phyloP scores from a whole-genome alignment of 495 filamentous ascomycete species.

The Annulohypoxylon bovei region DNA sequence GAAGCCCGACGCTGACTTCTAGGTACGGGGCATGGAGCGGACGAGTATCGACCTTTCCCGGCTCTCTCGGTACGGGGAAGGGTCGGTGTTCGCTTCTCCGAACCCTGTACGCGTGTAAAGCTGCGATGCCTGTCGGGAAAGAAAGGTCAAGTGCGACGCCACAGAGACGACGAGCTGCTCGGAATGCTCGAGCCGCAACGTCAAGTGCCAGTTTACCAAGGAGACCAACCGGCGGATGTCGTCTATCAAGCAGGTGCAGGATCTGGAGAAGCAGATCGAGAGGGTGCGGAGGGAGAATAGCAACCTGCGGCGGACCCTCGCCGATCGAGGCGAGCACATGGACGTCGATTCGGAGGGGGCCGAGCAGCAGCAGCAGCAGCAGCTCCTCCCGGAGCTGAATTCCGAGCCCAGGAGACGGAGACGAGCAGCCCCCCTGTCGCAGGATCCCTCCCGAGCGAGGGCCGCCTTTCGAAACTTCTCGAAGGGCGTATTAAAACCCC shows the following conservation, averaged over 20 bases:
- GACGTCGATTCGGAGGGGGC: conserved; percentile 69
- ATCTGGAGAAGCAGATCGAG: conserved; percentile 90
- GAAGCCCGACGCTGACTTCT: conserved; percentile 35
- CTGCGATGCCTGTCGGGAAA: conserved; percentile 95
- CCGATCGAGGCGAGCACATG: conserved; percentile 62
- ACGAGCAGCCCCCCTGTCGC: conserved; percentile 62
- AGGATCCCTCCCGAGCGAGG: conserved; percentile 76
- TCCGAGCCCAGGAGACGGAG: conserved; percentile 70
- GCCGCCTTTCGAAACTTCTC: conserved; percentile 78
- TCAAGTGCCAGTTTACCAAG: conserved; percentile 98
- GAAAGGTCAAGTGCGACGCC: conserved; percentile 99
- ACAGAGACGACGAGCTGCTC: conserved; percentile 96
- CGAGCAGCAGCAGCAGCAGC: conserved; percentile 66
- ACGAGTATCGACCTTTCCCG: conserved; percentile 24
- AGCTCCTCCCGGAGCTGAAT: conserved; percentile 73
- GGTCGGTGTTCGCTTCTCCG: conserved; percentile 26
- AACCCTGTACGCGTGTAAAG: conserved; percentile 57
- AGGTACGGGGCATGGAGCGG: conserved; percentile 32
- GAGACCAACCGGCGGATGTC: conserved; percentile 99
- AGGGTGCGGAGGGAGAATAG: conserved; percentile 76
- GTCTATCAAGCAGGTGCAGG: conserved; percentile 98
- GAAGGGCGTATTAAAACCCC: conserved; percentile 83
- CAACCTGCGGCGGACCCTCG: conserved; percentile 70
- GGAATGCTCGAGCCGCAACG: conserved; percentile 92
- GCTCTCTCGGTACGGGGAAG: neutral